A percentile compares a stretch with the other conserved stretches of the same genome.
These are phyloP conservation scores for Ogataea ganodermae DNA, from an alignment of 805 yeast species.

Conservation along the genomic window DNA sequence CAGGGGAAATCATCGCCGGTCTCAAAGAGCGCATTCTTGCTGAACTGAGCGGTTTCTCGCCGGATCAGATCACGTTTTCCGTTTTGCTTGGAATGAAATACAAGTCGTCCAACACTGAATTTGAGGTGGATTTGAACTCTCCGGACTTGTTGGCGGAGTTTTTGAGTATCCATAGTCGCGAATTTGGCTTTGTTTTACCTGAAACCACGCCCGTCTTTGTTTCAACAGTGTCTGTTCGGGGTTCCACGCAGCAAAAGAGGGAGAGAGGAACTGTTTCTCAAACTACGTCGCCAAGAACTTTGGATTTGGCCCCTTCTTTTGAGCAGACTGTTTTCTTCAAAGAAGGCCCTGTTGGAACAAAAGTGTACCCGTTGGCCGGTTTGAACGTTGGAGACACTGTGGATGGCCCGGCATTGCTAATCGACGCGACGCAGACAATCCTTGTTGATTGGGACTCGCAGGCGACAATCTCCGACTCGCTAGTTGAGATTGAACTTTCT, in stretches of 20 bases:
- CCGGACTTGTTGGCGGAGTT: constrained; percentile 48
- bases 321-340: constrained; percentile 14
- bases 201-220: constrained; percentile 23
- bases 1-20: constrained; percentile 37
- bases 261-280: not conserved
- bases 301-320: not conserved
- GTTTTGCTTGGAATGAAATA: constrained; percentile 74
- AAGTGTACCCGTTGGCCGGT: constrained; percentile 33
- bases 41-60: constrained; percentile 20
- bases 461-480: constrained; percentile 38
- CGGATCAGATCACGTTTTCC: constrained; percentile 55
- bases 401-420: constrained; percentile 40
- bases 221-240: constrained; percentile 43
- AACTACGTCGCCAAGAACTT: too few species aligned
- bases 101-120: constrained; percentile 81
- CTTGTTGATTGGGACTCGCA: constrained; percentile 39
- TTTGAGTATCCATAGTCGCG: constrained; percentile 58
- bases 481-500: constrained; percentile 33
- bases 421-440: constrained; percentile 42
- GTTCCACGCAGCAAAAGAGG: not conserved
- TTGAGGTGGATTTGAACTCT: constrained; percentile 52
- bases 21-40: constrained; percentile 32
- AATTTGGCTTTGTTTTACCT: constrained; percentile 66
- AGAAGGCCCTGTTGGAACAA: constrained; percentile 20
- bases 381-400: constrained; percentile 34